Base-by-base conservation (phyloP, 805 yeast genomes). In the Yarrowia sp. region DNA sequence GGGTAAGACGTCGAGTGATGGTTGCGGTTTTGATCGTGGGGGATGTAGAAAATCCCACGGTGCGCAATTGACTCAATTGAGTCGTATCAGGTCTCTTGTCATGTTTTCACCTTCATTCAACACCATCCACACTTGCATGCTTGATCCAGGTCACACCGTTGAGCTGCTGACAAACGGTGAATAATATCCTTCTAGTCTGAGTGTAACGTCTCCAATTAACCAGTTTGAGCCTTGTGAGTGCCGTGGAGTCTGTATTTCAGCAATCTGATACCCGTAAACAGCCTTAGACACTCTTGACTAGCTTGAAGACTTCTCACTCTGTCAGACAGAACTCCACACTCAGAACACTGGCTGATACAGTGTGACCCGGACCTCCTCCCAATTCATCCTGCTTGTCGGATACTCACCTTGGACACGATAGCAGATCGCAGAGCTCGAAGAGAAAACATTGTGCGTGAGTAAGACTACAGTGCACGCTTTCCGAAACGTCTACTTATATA, bases 361-460 rank as follows among this genome's bases (percentile, higher is more conserved):
- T n/a, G n/a, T n/a, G 58, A 50, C 43, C 43, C 58, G 43, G 33
- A 18, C 17, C 58, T 36, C 58, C 14, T 13, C 58, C 32, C 41
- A 11, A 8, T 7, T 36, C 41, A 8, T 48, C 47, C 17, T 17
- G 47, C 31, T 42, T 3, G 28, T 8, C 8, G 10, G 14, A 8
- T 55, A 55, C 61, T 55, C 61, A 55, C 61, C 61, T 55, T 55
- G 47, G 61, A 55, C 47, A 55, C 61, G 38, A 55, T 18, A 41
- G 61, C 61, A 55, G 61, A 28, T 55, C 61, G 61, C 11, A 55
- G 4, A 2, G 61, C 47, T 39, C 61, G 61, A 38, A 51, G 43
- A 32, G 61, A 55, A 32, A 55, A 55, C 61, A 55, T 55, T 55
- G 61, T 53, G 58, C 33, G 42, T 35, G 42, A 22, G 39, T 50